These are phyloP conservation scores for Pseudogymnoascus sp. DNA, from an alignment of 2,329 filamentous ascomycete species.

Conservation along the genomic window DNA sequence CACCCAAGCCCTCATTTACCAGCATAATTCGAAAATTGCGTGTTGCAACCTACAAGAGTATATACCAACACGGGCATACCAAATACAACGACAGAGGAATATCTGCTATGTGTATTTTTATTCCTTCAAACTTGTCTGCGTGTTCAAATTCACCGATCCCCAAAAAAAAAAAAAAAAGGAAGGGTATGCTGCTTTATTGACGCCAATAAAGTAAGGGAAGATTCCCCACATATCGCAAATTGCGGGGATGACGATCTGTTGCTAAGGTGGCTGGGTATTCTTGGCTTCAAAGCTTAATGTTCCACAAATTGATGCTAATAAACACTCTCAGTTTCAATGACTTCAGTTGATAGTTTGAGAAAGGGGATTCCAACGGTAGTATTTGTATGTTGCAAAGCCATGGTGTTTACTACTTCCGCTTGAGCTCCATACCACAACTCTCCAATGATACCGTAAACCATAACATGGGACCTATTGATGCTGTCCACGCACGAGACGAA, in stretches of 20 bases:
- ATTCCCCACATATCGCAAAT: neutral
- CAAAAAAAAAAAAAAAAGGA: no score
- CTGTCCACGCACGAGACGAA: neutral
- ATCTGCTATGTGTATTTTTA: neutral
- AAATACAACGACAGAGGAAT: neutral
- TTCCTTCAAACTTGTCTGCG: neutral
- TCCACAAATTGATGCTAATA: neutral
- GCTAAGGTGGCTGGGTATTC: slow-evolving; percentile 6
- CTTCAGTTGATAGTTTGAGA: neutral
- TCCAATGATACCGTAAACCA: neutral
- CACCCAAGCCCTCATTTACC: neutral
- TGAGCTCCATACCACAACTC: neutral
- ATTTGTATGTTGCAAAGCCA: neutral
- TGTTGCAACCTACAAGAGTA: neutral
- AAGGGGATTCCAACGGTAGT: neutral
- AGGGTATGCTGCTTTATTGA: neutral
- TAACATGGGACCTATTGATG: neutral
- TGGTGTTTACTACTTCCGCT: neutral
- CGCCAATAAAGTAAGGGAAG: neutral
- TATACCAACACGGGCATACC: neutral
- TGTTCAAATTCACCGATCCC: neutral
- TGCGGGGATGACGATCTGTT: slow-evolving; percentile 2
- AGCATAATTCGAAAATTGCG: neutral
- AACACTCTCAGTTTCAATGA: neutral
- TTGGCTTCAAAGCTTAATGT: slow-evolving; percentile 6